Base-by-base conservation (phyloP, 1,284 basidiomycete species). In the Pholiota adiposa region DNA sequence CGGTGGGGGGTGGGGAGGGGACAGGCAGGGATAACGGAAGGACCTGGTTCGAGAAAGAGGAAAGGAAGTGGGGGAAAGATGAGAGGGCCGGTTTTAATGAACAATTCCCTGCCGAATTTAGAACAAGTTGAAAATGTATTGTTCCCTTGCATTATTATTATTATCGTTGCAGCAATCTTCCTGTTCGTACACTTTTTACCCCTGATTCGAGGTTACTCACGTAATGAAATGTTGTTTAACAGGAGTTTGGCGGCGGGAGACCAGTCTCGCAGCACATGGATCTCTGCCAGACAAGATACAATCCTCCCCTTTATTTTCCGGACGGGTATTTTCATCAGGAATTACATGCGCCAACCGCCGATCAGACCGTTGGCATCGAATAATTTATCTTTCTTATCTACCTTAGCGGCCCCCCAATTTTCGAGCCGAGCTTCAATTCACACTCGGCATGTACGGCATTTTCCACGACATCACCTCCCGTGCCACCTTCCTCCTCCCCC, bases 71-170 rank as follows among this genome's bases (percentile, higher is more conserved):
- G 83, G 82, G 81, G 79, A 82, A 81, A 83, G 67, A 55, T 58
- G 62, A 78, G 77, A 76, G 77, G 78, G 77, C 82, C 81, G 82
- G 85, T 86, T 90, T 89, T 89, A 88, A 86, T 85, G 82, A 84
- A 82, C 81, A 85, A 80, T 82, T 79, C 73, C 71, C 74, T 82
- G 77, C 85, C 84, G 83, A 83, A 85, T 88, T 82, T 86, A 88
- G 85, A 85, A 85, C 79, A 78, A 77, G 77, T 75, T 72, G 70
- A 73, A 71, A 75, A 77, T 81, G 77, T 79, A 82, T 83, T 82
- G 76, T 82, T 81, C 70, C 70, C 71, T 70, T 67, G 70, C 71
- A 65, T 73, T 79, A 78, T 82, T 84, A 84, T 85, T 85, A 85
- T 84, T 82, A 79, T 81, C 76, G 71, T 78, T 72, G 65, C 73